Percentiles rank a stretch among this genome's conserved stretches.
phyloP scores from a whole-genome alignment of 2,329 filamentous ascomycete genomes.

The Byssoonygena ceratinophila region DNA sequence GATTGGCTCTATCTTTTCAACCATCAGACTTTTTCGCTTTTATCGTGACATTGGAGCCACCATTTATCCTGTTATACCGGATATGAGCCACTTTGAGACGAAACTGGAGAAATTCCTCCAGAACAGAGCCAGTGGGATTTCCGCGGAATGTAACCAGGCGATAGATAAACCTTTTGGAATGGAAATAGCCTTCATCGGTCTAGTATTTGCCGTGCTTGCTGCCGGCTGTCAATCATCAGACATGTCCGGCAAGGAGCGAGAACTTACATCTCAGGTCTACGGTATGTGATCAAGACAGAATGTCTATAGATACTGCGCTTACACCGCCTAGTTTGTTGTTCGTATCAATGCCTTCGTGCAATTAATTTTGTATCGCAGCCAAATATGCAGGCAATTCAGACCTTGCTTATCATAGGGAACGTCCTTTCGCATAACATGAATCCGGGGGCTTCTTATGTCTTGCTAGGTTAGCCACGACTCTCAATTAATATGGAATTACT shows the following conservation, averaged over 20 bases:
- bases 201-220: slow-evolving; percentile 53
- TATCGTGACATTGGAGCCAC: slow-evolving; percentile 30
- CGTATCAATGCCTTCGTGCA: slow-evolving; percentile 54
- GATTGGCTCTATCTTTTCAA: not conserved
- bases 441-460: slow-evolving; percentile 52
- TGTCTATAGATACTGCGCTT: not conserved
- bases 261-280: slow-evolving; percentile 55
- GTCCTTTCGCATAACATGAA: slow-evolving; percentile 55
- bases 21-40: slow-evolving; percentile 14
- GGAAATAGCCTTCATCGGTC: slow-evolving; percentile 47
- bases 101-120: slow-evolving; percentile 46
- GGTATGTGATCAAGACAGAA: slow-evolving; percentile 29
- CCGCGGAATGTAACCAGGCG: slow-evolving; percentile 37
- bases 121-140: slow-evolving; percentile 38
- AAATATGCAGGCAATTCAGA: slow-evolving; percentile 52
- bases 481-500: not conserved
- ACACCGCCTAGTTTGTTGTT: slow-evolving; percentile 45
- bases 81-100: slow-evolving; percentile 45
- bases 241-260: slow-evolving; percentile 48
- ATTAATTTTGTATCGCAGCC: slow-evolving; percentile 54
- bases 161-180: slow-evolving; percentile 49
- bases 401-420: slow-evolving; percentile 51
- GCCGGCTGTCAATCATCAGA: slow-evolving; percentile 52
- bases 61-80: slow-evolving; percentile 51
- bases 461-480: slow-evolving; percentile 37